Base-by-base conservation (phyloP, 164 flowering plant genomes). In the Annona squamosa region DNA sequence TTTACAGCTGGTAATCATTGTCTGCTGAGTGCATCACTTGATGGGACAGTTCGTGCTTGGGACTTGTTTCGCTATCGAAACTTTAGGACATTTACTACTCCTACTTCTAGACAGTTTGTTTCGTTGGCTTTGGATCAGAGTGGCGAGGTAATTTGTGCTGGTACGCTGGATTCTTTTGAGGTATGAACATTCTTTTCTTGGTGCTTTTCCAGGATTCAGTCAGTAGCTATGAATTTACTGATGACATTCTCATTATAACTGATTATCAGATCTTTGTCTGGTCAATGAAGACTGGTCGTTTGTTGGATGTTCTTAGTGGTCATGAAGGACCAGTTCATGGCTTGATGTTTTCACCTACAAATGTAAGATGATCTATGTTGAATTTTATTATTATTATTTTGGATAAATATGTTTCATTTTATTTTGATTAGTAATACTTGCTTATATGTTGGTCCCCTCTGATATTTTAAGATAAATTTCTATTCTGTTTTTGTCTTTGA, bases 11-110 rank as follows among this genome's bases (percentile, higher is more conserved):
- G 81, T 74, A 96, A 90, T 81, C 81, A 91, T 73, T 84, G 91
- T 77, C 91, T 96, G 59, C 77, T 96, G 67, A 93, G 99, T 83
- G 99, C 99, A 67, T 96, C 98, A 75, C 77, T 96, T 73, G 99
- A 96, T 88, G 99, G 99, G 46, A 96, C 99, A 61, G 95, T 96
- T 71, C 97, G 98, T 79, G 99, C 99, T 48, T 96, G 98, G 98
- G 97, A 93, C 84, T 79, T 93, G 73, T 80, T 89, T 48, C 95
- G 99, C n/a, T 96, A 96, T 74, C 86, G 98, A 48, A 96, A 96
- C 80, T 96, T 93, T 75, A 87, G 91, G 80, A 93, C 91, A 74
- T 96, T 26, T 77, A 94, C 98, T 4, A 86, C 97, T 74, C 98
- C 97, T 63, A 79, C 92, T 12, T 79, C 94, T 57, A 87, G 91